These are phyloP conservation scores for Penicillium steckii DNA, from an alignment of 495 filamentous ascomycete genomes.

Conservation along the genomic window DNA sequence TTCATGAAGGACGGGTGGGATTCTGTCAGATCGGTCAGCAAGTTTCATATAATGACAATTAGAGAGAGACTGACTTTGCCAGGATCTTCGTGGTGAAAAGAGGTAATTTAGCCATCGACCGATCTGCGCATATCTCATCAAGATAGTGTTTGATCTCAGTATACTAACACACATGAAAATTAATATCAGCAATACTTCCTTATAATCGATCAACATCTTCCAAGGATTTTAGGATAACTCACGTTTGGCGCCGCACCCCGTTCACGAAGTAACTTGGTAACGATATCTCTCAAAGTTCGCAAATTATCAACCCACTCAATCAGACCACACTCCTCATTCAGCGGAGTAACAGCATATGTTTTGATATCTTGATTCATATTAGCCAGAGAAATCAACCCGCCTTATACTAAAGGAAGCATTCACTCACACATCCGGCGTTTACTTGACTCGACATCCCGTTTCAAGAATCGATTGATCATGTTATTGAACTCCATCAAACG, in stretches of 20 bases:
- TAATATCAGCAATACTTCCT: not conserved
- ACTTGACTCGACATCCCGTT: conserved; percentile 85
- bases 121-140: conserved; percentile 53
- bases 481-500: conserved; percentile 98
- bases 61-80: conserved; percentile 31
- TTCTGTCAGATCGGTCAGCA: conserved; percentile 34
- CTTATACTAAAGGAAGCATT: not conserved
- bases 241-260: conserved; percentile 60
- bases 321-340: conserved; percentile 96
- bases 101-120: conserved; percentile 43
- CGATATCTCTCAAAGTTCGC: conserved; percentile 88
- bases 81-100: conserved; percentile 72
- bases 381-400: not conserved
- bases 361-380: conserved; percentile 66
- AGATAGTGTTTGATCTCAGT: conserved; percentile 56
- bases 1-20: conserved; percentile 80
- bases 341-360: conserved; percentile 91
- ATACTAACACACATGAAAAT: conserved; percentile 46
- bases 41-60: not conserved
- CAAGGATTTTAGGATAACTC: too few relatives aligned
- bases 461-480: conserved; percentile 93
- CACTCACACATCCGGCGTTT: conserved; percentile 68
- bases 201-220: too few relatives aligned
- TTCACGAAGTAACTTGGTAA: conserved; percentile 72
- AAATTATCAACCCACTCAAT: conserved; percentile 99